These are phyloP conservation scores for Capsicum chinense DNA, from an alignment of 257 asterid genomes.

Conservation along the genomic window DNA sequence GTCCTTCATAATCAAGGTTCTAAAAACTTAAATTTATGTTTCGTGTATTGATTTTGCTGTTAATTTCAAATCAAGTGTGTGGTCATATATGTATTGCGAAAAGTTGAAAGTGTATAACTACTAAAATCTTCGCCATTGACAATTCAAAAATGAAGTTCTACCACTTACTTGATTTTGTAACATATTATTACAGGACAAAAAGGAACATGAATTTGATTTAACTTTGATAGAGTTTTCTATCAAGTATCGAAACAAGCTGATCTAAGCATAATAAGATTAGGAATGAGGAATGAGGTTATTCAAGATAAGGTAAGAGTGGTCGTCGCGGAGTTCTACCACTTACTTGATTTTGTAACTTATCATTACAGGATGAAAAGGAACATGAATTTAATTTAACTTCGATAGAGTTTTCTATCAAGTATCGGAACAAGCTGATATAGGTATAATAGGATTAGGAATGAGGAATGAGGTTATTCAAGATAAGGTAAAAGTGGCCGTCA, in stretches of 20 bases:
- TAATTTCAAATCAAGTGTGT: not conserved
- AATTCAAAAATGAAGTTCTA: no score
- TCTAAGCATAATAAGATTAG: not conserved
- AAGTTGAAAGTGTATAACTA: not conserved
- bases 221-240: conserved; percentile 76
- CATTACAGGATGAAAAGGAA: conserved; percentile 72
- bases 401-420: conserved; percentile 82
- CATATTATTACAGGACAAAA: conserved; percentile 59
- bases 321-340: no score
- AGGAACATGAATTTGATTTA: conserved; percentile 72
- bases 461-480: no score
- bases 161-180: not conserved
- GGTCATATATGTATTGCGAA: not conserved
- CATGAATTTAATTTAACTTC: conserved; percentile 69
- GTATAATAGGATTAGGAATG: no score
- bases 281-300: no score
- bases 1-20: conserved; percentile 72
- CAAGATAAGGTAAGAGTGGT: no score
- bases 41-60: not conserved
- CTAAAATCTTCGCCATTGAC: not conserved
- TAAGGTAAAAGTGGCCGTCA: no score
- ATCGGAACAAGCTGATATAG: conserved; percentile 59
- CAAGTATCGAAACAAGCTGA: conserved; percentile 75
- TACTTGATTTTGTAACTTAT: conserved; percentile 1
- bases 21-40: not conserved